Evolutionary conservation across 1,139 yeast species (phyloP).

Genomic region (Candida sp.): DNA sequence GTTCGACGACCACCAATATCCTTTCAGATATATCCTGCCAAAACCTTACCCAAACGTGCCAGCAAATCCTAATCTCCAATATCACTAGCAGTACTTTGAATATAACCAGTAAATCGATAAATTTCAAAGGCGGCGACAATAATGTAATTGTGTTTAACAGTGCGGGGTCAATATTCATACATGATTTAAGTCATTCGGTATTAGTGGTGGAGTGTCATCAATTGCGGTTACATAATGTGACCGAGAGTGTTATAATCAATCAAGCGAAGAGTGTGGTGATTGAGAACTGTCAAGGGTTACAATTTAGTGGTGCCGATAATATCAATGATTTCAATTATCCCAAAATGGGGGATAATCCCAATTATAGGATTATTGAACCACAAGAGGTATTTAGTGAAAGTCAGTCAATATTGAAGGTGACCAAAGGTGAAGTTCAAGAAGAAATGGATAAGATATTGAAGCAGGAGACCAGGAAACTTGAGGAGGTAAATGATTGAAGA

Average conservation of each 20-base stretch:
- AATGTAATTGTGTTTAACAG: constrained; percentile 18
- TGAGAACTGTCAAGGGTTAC: constrained; percentile 23
- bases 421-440: too few relatives aligned
- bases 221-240: constrained; percentile 31
- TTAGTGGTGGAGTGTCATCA: constrained; percentile 36
- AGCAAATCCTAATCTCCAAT: neutral
- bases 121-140: constrained; percentile 16
- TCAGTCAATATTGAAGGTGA: too few relatives aligned
- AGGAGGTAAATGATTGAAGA: too few relatives aligned
- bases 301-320: neutral
- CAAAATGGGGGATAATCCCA: constrained; percentile 9
- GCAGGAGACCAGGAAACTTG: too few relatives aligned
- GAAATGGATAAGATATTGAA: too few relatives aligned
- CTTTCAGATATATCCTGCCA: neutral
- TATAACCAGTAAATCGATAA: constrained; percentile 13
- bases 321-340: constrained; percentile 12
- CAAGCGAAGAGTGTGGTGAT: constrained; percentile 25
- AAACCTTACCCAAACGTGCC: neutral
- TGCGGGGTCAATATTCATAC: constrained; percentile 32
- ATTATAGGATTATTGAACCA: constrained; percentile 4
- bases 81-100: constrained; percentile 8
- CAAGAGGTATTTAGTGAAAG: too few relatives aligned
- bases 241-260: constrained; percentile 17
- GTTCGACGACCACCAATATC: neutral
- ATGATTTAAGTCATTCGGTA: constrained; percentile 19